Evolutionary conservation across 2,329 filamentous ascomycete species (phyloP).

Genomic region (Ophiostoma novo-ulmi): DNA sequence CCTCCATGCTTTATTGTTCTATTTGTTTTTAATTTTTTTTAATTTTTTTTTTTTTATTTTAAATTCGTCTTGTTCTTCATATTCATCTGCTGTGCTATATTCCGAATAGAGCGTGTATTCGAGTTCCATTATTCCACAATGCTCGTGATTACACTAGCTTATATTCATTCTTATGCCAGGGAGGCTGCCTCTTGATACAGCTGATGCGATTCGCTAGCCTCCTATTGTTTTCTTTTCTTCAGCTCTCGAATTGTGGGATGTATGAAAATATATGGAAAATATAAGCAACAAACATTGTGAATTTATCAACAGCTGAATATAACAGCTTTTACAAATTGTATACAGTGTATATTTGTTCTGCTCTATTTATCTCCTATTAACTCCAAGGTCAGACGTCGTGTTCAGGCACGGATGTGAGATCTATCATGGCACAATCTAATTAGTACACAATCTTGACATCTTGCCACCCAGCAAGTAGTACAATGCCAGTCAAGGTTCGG

Average conservation of each 20-base stretch:
- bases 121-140: neutral
- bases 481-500: neutral
- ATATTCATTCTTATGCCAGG: neutral
- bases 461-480: neutral
- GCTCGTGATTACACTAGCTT: neutral
- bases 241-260: neutral
- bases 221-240: neutral
- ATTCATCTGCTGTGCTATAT: neutral
- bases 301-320: neutral
- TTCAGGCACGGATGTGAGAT: constrained; percentile 7
- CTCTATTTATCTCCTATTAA: neutral
- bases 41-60: too few species aligned
- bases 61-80: neutral
- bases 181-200: neutral
- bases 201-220: neutral
- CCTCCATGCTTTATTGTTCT: neutral
- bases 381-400: neutral
- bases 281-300: neutral
- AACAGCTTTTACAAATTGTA: neutral
- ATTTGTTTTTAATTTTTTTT: too few species aligned
- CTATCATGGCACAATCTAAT: neutral
- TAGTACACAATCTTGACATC: neutral
- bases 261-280: neutral
- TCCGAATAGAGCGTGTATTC: neutral
- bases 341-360: neutral